These are phyloP conservation scores for Penicillium italicum DNA, from an alignment of 2,329 filamentous ascomycete species.

Conservation along the genomic window DNA sequence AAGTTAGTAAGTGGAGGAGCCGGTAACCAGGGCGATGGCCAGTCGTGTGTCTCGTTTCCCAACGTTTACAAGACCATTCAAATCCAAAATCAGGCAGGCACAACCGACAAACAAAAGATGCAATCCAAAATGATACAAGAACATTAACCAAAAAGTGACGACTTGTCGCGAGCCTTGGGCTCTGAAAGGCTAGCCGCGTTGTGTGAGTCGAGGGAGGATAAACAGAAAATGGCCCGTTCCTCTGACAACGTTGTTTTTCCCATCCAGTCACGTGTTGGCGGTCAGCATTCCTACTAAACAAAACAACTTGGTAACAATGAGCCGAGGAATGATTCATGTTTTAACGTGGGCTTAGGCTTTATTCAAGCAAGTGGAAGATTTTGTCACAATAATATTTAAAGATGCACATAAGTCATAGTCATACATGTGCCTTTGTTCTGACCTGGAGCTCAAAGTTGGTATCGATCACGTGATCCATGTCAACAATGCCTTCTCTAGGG, in stretches of 20 bases:
- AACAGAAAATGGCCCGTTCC: slow-evolving; percentile 41
- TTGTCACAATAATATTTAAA: neutral
- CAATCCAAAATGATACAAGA: slow-evolving; percentile 1
- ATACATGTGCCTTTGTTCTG: neutral
- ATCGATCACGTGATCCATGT: neutral
- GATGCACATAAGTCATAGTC: neutral
- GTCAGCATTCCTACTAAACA: slow-evolving; percentile 27
- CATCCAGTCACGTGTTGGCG: slow-evolving; percentile 32
- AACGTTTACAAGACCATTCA: slow-evolving; percentile 16
- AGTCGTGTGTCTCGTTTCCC: slow-evolving; percentile 12
- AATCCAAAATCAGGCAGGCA: slow-evolving; percentile 1
- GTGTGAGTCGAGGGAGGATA: slow-evolving; percentile 33
- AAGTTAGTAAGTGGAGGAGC: slow-evolving; percentile 23
- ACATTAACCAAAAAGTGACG: slow-evolving; percentile 2
- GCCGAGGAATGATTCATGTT: neutral
- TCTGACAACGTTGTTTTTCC: slow-evolving; percentile 41
- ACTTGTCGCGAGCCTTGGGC: slow-evolving; percentile 10
- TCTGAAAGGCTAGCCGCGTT: slow-evolving; percentile 17
- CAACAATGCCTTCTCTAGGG: neutral
- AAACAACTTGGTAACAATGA: slow-evolving; percentile 2
- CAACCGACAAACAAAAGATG: neutral
- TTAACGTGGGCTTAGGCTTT: neutral
- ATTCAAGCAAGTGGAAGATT: neutral
- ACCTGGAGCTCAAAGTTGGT: neutral
- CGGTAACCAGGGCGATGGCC: slow-evolving; percentile 27